A percentile compares a stretch with the other conserved stretches of the same genome.
Conservation (phyloP, 148 eudicot species). For the Nepenthes gracilis region DNA sequence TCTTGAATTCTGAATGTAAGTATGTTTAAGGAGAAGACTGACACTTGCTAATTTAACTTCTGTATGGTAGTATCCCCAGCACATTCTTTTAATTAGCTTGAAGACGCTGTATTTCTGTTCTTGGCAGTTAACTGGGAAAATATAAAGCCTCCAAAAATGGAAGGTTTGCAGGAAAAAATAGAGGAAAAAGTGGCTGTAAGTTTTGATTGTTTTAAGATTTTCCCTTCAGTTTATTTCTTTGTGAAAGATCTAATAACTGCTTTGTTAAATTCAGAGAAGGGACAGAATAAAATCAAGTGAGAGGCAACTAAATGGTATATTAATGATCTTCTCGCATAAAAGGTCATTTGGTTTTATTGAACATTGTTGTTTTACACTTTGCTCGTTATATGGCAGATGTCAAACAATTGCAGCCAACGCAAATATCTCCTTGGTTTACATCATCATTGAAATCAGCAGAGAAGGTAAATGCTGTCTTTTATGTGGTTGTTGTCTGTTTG, state of each 20-base stretch:
- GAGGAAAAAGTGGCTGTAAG: constrained; percentile 50
- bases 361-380: too few relatives aligned
- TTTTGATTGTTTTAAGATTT: neutral
- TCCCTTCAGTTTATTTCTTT: neutral
- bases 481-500: neutral
- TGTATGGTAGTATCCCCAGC: neutral
- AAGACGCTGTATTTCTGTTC: neutral
- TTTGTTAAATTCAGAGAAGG: constrained; percentile 37
- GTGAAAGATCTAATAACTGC: constrained; percentile 1
- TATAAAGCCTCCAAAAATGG: constrained; percentile 63
- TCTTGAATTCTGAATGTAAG: constrained; percentile 33
- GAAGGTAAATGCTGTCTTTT: constrained; percentile 33
- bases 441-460: constrained; percentile 44
- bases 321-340: neutral
- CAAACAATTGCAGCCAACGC: constrained; percentile 31
- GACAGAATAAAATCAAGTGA: constrained; percentile 28
- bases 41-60: neutral
- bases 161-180: constrained; percentile 45
- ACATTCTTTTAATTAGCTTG: neutral
- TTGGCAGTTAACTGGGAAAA: constrained; percentile 59
- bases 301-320: constrained; percentile 39
- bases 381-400: constrained; percentile 26
- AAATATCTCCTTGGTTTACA: constrained; percentile 56
- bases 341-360: neutral
- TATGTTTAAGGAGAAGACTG: neutral